phyloP scores from a whole-genome alignment of 2,329 filamentous ascomycete genomes.

The Scedosporium minutisporum region DNA sequence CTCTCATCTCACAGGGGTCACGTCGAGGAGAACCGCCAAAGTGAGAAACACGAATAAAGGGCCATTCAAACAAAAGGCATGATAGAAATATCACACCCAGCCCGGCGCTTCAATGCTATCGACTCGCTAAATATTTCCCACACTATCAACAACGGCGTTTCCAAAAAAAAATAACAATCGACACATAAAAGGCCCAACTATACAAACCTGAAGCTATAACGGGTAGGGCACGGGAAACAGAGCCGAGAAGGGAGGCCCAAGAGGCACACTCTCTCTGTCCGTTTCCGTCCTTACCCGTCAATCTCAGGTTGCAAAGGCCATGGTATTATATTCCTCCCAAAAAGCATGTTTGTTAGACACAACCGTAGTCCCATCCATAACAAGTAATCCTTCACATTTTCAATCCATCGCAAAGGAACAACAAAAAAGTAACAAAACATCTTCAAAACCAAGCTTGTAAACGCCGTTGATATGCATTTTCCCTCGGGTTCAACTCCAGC shows the following conservation, averaged over 20 bases:
- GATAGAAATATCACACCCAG: not conserved
- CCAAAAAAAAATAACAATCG: not conserved
- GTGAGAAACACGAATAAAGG: not conserved
- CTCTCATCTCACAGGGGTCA: too few species aligned
- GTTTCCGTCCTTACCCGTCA: not conserved
- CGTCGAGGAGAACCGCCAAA: too few species aligned
- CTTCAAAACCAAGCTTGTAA: not conserved
- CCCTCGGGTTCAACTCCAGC: not conserved
- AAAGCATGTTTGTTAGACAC: not conserved
- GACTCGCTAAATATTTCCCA: not conserved
- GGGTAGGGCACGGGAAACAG: not conserved
- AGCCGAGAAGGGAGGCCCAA: not conserved
- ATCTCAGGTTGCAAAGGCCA: not conserved
- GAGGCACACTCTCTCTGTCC: not conserved
- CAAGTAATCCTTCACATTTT: not conserved
- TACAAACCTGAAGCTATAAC: not conserved
- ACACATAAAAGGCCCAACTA: not conserved
- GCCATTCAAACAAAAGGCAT: not conserved
- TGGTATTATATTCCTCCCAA: not conserved
- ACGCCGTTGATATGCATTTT: not conserved
- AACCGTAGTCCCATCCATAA: not conserved
- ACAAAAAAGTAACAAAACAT: not conserved
- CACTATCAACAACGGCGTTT: not conserved
- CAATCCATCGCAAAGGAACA: not conserved
- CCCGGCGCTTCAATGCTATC: not conserved